These are phyloP conservation scores for Nigrospora oryzae DNA, from an alignment of 2,329 filamentous ascomycete species.

Conservation along the genomic window DNA sequence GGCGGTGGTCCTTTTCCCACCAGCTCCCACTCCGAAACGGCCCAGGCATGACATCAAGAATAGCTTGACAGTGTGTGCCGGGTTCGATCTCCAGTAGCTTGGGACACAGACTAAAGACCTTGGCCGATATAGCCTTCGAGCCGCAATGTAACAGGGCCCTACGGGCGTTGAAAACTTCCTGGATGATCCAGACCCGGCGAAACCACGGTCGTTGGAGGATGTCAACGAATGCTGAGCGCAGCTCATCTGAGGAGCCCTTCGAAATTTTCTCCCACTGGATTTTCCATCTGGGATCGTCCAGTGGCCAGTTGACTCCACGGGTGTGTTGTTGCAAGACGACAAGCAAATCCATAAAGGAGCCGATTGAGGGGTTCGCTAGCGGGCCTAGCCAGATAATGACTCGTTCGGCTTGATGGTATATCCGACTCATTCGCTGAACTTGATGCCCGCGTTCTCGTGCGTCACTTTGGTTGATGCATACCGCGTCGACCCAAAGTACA, in stretches of 20 bases:
- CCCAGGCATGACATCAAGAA: background rate
- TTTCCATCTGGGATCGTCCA: too few species aligned
- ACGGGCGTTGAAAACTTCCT: background rate
- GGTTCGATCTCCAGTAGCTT: background rate
- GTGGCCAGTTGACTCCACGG: too few species aligned
- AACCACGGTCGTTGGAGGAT: background rate
- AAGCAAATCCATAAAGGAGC: too few species aligned
- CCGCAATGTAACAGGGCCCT: background rate
- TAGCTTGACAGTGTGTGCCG: background rate
- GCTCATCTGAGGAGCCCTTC: too few species aligned
- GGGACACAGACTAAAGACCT: background rate
- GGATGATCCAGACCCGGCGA: background rate
- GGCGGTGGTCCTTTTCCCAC: background rate
- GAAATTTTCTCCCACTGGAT: too few species aligned
- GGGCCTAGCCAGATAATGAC: background rate
- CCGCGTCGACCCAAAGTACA: background rate
- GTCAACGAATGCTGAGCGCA: too few species aligned
- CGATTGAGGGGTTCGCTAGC: too few species aligned
- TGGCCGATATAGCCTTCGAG: background rate
- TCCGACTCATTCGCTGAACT: background rate
- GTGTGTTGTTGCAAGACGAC: too few species aligned
- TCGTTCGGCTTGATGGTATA: background rate
- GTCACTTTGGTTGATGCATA: background rate
- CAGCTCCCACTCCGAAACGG: background rate
- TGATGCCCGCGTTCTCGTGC: background rate